phyloP scores from a whole-genome alignment of 805 yeast species.

The Millerozyma miso region DNA sequence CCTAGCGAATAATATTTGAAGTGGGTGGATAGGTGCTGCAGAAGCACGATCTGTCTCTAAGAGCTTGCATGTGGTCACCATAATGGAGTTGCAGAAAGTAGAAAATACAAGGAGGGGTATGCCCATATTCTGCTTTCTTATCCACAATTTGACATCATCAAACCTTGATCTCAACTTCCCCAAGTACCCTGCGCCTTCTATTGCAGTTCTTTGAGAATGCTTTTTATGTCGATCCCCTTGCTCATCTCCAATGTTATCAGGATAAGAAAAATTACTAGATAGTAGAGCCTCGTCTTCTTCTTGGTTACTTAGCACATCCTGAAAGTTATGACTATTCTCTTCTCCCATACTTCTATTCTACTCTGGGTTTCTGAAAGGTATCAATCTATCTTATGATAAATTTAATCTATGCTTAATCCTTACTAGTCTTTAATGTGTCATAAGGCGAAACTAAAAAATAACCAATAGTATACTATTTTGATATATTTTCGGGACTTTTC shows the following conservation, averaged over 20 bases:
- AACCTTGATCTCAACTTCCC: background rate
- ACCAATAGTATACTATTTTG: too few species aligned
- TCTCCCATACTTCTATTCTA: too few species aligned
- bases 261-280: background rate
- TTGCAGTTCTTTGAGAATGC: background rate
- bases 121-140: slow-evolving; percentile 44
- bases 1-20: slow-evolving; percentile 73
- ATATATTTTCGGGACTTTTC: too few species aligned
- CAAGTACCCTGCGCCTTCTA: background rate
- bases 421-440: too few species aligned
- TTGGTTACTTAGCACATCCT: background rate
- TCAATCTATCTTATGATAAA: too few species aligned
- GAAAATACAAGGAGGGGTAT: slow-evolving; percentile 53
- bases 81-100: slow-evolving; percentile 70
- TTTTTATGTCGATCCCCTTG: background rate
- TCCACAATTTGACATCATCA: background rate
- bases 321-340: too few species aligned
- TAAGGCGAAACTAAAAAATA: too few species aligned
- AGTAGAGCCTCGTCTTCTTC: background rate
- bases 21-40: slow-evolving; percentile 62
- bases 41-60: slow-evolving; percentile 62
- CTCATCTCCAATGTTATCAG: background rate
- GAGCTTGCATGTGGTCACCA: slow-evolving; percentile 74
- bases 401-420: too few species aligned
- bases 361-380: too few species aligned